Evolutionary conservation across 495 filamentous ascomycete genomes (phyloP).

Genomic region (Staphylotrichum tortipilum): DNA sequence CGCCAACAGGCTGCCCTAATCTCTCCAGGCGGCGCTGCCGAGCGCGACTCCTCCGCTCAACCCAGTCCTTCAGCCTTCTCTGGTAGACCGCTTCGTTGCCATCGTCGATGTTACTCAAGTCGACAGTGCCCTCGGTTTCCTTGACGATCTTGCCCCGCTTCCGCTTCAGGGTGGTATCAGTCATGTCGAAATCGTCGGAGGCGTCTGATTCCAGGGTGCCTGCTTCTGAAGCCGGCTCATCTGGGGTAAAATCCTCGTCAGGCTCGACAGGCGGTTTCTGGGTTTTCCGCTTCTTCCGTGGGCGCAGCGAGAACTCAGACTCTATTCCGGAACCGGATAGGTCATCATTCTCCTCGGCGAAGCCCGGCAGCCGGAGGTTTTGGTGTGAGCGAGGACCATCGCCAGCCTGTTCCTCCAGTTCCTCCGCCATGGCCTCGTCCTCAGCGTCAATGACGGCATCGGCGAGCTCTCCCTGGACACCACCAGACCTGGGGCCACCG

Average conservation of each 20-base stretch:
- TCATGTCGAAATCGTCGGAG: slow-evolving; percentile 34
- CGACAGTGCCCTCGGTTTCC: slow-evolving; percentile 44
- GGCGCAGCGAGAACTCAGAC: slow-evolving; percentile 42
- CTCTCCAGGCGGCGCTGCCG: slow-evolving; percentile 41
- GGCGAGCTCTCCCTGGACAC: slow-evolving; percentile 52
- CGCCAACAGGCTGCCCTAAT: slow-evolving; percentile 22
- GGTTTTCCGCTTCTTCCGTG: slow-evolving; percentile 38
- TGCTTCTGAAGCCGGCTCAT: slow-evolving; percentile 17
- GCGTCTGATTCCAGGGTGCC: slow-evolving; percentile 21
- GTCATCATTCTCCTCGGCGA: slow-evolving; percentile 43
- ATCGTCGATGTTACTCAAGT: slow-evolving; percentile 75
- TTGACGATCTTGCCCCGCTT: slow-evolving; percentile 35
- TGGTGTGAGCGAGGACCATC: slow-evolving; percentile 64
- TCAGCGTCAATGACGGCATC: slow-evolving; percentile 72
- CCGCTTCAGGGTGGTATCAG: slow-evolving; percentile 23
- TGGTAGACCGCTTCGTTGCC: slow-evolving; percentile 83
- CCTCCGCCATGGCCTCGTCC: slow-evolving; percentile 43
- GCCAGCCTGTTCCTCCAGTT: slow-evolving; percentile 48
- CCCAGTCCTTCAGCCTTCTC: slow-evolving; percentile 66
- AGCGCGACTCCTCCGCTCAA: slow-evolving; percentile 56
- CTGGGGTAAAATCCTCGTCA: slow-evolving; percentile 37
- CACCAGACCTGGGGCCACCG: slow-evolving; percentile 42
- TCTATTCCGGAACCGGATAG: slow-evolving; percentile 25
- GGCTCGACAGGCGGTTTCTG: slow-evolving; percentile 25
- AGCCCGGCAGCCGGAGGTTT: slow-evolving; percentile 71